A percentile compares a stretch with the other conserved stretches of the same genome.
Conservation (phyloP, 352 stramenopile species). For the Globisporangium middletonii region DNA sequence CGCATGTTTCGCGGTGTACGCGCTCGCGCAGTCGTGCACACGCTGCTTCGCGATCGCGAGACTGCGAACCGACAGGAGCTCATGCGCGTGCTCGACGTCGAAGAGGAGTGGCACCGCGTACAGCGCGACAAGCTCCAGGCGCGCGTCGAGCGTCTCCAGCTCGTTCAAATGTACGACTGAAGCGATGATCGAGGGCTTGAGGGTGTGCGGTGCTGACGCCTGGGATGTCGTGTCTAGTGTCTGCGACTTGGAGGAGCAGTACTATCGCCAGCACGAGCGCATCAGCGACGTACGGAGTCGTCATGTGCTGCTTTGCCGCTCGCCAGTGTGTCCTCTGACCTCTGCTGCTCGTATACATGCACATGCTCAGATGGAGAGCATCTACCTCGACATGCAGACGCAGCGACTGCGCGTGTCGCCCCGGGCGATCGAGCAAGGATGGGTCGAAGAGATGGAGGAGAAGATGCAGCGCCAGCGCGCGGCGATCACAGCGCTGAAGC, state of each 20-base stretch:
- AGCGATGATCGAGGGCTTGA: not conserved
- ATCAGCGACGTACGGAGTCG: conserved; percentile 49
- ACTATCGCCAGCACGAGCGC: conserved; percentile 48
- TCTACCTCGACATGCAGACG: conserved; percentile 77
- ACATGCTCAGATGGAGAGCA: conserved; percentile 53
- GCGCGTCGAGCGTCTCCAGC: conserved; percentile 45
- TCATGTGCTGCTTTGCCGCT: not conserved
- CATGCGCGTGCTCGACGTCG: conserved; percentile 60
- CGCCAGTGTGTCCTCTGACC: not conserved
- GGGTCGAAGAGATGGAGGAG: conserved; percentile 77
- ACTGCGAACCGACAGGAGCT: conserved; percentile 56
- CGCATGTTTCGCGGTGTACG: conserved; percentile 61
- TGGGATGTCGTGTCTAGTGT: conserved; percentile 26
- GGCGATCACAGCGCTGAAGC: conserved; percentile 55
- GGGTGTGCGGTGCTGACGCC: not conserved
- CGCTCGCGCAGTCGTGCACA: conserved; percentile 24
- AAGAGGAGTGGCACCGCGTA: conserved; percentile 58
- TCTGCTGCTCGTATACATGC: not conserved
- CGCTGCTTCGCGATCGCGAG: conserved; percentile 50
- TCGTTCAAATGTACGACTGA: conserved; percentile 17
- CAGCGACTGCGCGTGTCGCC: conserved; percentile 68
- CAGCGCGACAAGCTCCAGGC: conserved; percentile 53
- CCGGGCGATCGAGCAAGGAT: conserved; percentile 71
- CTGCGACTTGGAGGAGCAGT: conserved; percentile 56
- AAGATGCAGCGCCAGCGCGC: conserved; percentile 59